These are phyloP conservation scores for Pyrenochaeta sp. DNA, from an alignment of 2,329 filamentous ascomycete genomes.

Conservation along the genomic window DNA sequence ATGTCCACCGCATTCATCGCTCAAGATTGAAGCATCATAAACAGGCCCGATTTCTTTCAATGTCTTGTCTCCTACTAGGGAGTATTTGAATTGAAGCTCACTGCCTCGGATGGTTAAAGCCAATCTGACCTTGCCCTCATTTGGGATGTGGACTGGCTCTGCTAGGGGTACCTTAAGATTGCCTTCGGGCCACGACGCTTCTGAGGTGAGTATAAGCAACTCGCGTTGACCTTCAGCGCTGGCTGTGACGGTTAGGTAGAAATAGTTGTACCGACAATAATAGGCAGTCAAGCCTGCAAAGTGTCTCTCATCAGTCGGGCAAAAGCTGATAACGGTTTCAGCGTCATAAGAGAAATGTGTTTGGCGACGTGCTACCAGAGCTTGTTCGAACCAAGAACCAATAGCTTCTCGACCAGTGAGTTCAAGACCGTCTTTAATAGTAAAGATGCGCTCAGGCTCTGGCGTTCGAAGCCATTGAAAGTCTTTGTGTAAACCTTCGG, in stretches of 20 bases:
- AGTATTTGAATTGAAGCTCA: constrained; percentile 66
- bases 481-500: constrained; percentile 59
- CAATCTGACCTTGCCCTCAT: constrained; percentile 64
- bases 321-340: constrained; percentile 64
- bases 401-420: constrained; percentile 63
- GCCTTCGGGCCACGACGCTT: constrained; percentile 65
- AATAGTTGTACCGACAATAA: constrained; percentile 72
- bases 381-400: constrained; percentile 59
- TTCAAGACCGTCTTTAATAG: constrained; percentile 59
- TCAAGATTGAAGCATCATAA: constrained; percentile 67
- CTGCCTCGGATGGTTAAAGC: constrained; percentile 62
- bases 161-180: constrained; percentile 56
- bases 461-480: constrained; percentile 67
- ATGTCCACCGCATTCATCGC: constrained; percentile 71
- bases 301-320: constrained; percentile 66
- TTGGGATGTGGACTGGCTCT: constrained; percentile 59
- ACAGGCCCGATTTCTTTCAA: constrained; percentile 63
- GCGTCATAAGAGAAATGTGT: constrained; percentile 69
- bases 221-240: constrained; percentile 65
- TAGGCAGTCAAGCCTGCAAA: constrained; percentile 70
- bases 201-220: constrained; percentile 65
- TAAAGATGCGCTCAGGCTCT: constrained; percentile 56
- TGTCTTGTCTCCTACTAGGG: constrained; percentile 54
- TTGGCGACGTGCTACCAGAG: constrained; percentile 65
- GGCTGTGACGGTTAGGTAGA: constrained; percentile 68